Evolutionary conservation across 176 grass and related monocot species (phyloP).

Genomic region (Guadua angustifolia): DNA sequence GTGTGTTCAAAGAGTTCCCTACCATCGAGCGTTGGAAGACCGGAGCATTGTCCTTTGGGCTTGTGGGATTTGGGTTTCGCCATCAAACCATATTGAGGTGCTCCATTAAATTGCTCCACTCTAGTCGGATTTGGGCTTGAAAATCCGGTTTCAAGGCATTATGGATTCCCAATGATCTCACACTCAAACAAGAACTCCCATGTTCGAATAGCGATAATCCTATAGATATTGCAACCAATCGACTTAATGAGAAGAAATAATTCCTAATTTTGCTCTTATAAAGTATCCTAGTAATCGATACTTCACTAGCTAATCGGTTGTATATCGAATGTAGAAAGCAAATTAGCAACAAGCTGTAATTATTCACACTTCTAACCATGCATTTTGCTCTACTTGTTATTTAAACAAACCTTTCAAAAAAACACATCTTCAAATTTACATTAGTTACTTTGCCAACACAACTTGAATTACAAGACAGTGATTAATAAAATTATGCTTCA

Average conservation of each 20-base stretch:
- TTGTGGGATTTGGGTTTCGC: constrained; percentile 42
- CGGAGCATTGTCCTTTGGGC: constrained; percentile 48
- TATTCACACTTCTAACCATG: not conserved
- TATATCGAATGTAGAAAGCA: not conserved
- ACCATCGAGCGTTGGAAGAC: constrained; percentile 39
- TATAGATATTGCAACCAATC: constrained; percentile 53
- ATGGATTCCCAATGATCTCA: constrained; percentile 65
- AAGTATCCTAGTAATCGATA: not conserved
- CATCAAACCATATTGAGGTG: constrained; percentile 43
- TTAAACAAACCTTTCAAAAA: not conserved
- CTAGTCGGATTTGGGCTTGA: constrained; percentile 32
- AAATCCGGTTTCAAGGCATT: constrained; percentile 41
- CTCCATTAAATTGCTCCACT: constrained; percentile 47
- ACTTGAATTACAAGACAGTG: not conserved
- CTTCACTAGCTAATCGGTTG: not conserved
- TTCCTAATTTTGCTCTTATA: not conserved
- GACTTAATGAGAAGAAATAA: constrained; percentile 31
- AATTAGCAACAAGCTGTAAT: not conserved
- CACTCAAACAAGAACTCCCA: constrained; percentile 69
- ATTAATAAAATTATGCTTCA: constrained; percentile 4
- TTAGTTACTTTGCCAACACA: not conserved
- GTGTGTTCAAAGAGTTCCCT: constrained; percentile 49
- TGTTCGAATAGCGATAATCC: constrained; percentile 73
- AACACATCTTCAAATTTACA: constrained; percentile 12
- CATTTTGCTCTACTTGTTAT: not conserved